Conservation (phyloP, 176 grass and related monocot species). For the Microstegium vimineum region DNA sequence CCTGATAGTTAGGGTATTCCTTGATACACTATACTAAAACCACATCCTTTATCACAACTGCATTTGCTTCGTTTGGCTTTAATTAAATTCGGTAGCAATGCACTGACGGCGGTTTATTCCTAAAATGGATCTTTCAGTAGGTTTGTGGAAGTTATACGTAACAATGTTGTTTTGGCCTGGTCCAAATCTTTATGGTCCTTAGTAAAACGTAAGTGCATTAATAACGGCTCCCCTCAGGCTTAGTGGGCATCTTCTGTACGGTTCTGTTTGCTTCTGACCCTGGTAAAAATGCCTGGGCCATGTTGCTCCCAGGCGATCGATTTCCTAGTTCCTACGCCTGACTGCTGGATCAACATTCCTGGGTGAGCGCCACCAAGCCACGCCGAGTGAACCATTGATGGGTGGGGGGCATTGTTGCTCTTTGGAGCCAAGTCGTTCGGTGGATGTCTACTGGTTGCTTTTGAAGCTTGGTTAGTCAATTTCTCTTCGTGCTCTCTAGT, state of each 20-base stretch:
- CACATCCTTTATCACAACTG: background rate
- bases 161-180: background rate
- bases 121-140: background rate
- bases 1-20: background rate
- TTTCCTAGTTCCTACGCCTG: too few species aligned
- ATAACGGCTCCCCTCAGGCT: background rate
- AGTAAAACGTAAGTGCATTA: too few species aligned
- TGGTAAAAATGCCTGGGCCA: too few species aligned
- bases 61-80: background rate
- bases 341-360: background rate
- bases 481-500: too few species aligned
- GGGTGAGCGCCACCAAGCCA: background rate
- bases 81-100: background rate
- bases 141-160: background rate
- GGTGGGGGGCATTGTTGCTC: background rate
- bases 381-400: too few species aligned
- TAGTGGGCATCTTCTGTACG: background rate
- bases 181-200: background rate
- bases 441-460: background rate
- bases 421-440: background rate
- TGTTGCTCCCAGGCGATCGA: too few species aligned
- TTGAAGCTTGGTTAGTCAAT: background rate
- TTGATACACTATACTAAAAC: background rate
- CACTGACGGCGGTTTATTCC: background rate
- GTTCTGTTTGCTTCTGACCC: too few species aligned